Percentiles rank a stretch among this genome's conserved stretches.
Evolutionary conservation across 139 green algal species (phyloP).

Genomic region (Chlamydomonas asymmetrica): DNA sequence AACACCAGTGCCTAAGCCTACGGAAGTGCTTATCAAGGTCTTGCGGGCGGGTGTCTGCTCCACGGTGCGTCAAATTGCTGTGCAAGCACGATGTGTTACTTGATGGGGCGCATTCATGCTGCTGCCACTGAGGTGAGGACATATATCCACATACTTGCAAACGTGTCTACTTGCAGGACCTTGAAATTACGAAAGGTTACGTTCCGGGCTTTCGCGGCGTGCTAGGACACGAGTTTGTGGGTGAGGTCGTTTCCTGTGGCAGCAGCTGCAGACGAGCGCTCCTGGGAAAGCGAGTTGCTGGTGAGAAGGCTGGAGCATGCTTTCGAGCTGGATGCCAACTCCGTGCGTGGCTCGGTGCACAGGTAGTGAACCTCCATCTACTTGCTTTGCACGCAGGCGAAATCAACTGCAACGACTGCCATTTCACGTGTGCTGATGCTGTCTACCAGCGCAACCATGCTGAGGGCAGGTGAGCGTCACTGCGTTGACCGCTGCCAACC

Average conservation of each 20-base stretch:
- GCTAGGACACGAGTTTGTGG: slow-evolving; percentile 81
- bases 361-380: no score
- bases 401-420: slow-evolving; percentile 70
- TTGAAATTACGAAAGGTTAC: slow-evolving; percentile 76
- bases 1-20: slow-evolving; percentile 19
- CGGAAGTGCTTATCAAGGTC: slow-evolving; percentile 51
- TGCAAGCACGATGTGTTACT: neutral
- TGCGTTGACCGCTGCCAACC: slow-evolving; percentile 7
- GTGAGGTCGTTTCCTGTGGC: slow-evolving; percentile 33
- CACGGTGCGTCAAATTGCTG: slow-evolving; percentile 28
- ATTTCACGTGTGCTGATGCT: slow-evolving; percentile 46
- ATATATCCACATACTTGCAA: no score
- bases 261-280: neutral
- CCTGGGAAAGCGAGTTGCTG: slow-evolving; percentile 3
- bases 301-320: neutral
- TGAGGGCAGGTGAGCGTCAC: slow-evolving; percentile 30
- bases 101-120: neutral
- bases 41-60: slow-evolving; percentile 53
- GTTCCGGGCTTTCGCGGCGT: slow-evolving; percentile 61
- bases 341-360: slow-evolving; percentile 30
- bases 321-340: slow-evolving; percentile 4
- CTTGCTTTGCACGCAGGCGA: no score
- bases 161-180: slow-evolving; percentile 42
- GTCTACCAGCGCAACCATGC: slow-evolving; percentile 68
- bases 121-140: neutral